A percentile compares a stretch with the other conserved stretches of the same genome.
Conservation (phyloP, 371 early-diverging fungal species). For the Zopfochytrium polystomum region DNA sequence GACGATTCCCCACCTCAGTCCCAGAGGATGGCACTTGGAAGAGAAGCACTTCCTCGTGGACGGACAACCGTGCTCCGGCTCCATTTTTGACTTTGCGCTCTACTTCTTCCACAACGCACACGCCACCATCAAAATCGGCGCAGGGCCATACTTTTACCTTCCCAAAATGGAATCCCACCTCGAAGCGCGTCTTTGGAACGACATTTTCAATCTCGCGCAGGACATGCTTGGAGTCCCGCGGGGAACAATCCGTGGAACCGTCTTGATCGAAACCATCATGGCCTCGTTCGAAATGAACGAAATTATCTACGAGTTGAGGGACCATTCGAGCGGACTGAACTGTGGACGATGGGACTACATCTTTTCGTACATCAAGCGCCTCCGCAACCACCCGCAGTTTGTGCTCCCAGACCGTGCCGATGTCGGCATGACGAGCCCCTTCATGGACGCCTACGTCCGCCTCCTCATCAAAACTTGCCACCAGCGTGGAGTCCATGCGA, state of each 20-base stretch:
- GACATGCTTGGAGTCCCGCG: conserved; percentile 84
- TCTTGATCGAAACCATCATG: conserved; percentile 93
- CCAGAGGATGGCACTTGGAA: conserved; percentile 96
- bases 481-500: conserved; percentile 94
- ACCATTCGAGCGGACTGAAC: conserved; percentile 94
- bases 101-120: conserved; percentile 96
- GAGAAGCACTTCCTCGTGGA: conserved; percentile 91
- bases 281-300: conserved; percentile 98
- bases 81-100: conserved; percentile 92
- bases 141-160: conserved; percentile 96
- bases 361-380: conserved; percentile 93
- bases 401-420: conserved; percentile 86
- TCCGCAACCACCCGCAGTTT: too few species aligned
- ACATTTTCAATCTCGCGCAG: conserved; percentile 89
- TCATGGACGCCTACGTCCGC: conserved; percentile 94
- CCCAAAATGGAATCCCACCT: conserved; percentile 96
- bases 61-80: conserved; percentile 84
- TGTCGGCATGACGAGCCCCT: conserved; percentile 90
- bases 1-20: too few species aligned
- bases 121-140: conserved; percentile 71
- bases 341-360: conserved; percentile 99
- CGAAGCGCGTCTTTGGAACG: conserved; percentile 96
- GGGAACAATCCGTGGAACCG: conserved; percentile 93
- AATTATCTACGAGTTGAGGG: conserved; percentile 93
- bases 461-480: conserved; percentile 95